Evolutionary conservation across 805 yeast genomes (phyloP).

Genomic region (Candida vartiovaarae): DNA sequence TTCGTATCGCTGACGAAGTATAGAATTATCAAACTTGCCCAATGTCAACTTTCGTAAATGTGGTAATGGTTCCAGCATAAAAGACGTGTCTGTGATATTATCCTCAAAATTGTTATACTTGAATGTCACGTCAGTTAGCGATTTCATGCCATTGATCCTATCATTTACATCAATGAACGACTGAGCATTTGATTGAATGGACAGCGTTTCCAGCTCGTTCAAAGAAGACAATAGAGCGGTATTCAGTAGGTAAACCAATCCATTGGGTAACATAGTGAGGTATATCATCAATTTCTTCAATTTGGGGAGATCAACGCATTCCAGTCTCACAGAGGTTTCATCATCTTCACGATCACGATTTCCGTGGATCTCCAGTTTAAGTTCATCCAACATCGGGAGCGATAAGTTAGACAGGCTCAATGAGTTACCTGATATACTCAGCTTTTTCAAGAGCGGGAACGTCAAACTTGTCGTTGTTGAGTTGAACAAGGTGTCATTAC

Average conservation of each 20-base stretch:
- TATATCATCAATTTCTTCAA: not conserved
- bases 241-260: not conserved
- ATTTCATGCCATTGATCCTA: slow-evolving; percentile 3
- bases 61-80: slow-evolving; percentile 2
- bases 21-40: slow-evolving; percentile 6
- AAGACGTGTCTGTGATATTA: not conserved
- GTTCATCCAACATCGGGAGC: slow-evolving; percentile 8
- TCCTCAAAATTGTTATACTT: slow-evolving; percentile 8
- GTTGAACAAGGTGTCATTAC: slow-evolving; percentile 1
- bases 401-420: slow-evolving; percentile 6
- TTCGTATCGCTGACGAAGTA: slow-evolving; percentile 7
- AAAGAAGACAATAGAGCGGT: not conserved
- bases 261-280: no score
- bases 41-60: slow-evolving; percentile 3
- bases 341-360: no score
- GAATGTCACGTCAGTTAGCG: not conserved
- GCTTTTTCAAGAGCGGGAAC: slow-evolving; percentile 4
- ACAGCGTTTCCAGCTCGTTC: not conserved
- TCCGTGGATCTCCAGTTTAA: slow-evolving; percentile 14
- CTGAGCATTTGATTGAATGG: slow-evolving; percentile 5
- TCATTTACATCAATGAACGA: slow-evolving; percentile 8
- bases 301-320: no score
- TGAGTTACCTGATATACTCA: slow-evolving; percentile 19
- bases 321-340: no score
- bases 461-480: not conserved